These are phyloP conservation scores for Inonotus obliquus DNA, from an alignment of 1,284 basidiomycete genomes.

Conservation along the genomic window DNA sequence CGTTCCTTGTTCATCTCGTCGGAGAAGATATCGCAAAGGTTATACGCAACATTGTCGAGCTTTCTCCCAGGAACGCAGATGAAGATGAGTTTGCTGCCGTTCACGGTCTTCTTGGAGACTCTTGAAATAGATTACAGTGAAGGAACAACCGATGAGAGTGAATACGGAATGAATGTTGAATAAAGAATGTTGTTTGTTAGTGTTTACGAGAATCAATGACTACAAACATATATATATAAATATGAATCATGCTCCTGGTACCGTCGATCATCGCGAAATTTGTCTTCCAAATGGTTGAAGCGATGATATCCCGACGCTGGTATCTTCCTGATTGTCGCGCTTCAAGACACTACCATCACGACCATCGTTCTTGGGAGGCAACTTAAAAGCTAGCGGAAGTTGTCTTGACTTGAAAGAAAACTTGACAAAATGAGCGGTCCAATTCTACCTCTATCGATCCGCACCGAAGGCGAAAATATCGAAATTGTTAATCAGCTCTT, in stretches of 20 bases:
- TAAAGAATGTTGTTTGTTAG: no score
- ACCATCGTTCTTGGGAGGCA: neutral
- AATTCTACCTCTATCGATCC: constrained; percentile 45
- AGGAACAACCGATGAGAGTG: no score
- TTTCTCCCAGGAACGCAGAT: constrained; percentile 24
- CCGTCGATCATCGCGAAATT: constrained; percentile 15
- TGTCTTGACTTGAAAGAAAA: neutral
- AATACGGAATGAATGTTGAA: no score
- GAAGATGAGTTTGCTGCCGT: constrained; percentile 35
- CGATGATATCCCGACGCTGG: neutral
- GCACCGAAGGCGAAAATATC: constrained; percentile 58
- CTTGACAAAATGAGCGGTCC: neutral
- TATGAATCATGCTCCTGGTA: neutral
- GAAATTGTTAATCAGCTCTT: constrained; percentile 86
- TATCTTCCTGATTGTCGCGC: neutral
- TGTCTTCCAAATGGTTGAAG: constrained; percentile 7
- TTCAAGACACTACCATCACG: neutral
- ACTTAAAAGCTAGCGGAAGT: neutral
- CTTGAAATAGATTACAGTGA: neutral
- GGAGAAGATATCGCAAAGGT: constrained; percentile 26
- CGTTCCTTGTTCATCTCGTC: constrained; percentile 32
- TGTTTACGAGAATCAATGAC: no score
- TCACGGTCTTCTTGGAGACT: constrained; percentile 22
- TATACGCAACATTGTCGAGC: constrained; percentile 28
- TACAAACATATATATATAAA: neutral